phyloP scores from a whole-genome alignment of 257 asterid species.

The Jaltomata sinuosa region DNA sequence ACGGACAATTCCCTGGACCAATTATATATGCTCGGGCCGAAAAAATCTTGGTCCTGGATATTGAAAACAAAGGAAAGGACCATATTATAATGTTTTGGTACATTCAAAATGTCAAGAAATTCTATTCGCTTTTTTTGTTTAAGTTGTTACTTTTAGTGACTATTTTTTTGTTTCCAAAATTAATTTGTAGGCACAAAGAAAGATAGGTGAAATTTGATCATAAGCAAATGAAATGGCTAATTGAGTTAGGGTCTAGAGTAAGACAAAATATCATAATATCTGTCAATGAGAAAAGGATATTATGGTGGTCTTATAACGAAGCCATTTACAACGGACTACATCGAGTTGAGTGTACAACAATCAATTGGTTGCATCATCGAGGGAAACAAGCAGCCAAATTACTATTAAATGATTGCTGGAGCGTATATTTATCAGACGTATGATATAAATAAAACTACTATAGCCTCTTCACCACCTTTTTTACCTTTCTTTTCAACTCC shows the following conservation, averaged over 20 bases:
- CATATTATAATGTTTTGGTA: not conserved
- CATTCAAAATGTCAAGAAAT: not conserved
- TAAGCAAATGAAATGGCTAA: conserved; percentile 27
- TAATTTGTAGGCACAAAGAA: accelerated
- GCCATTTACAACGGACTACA: not conserved
- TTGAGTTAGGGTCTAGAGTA: conserved; percentile 27
- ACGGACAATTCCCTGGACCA: not conserved
- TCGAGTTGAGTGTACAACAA: not conserved
- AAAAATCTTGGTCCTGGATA: not conserved
- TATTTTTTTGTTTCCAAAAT: too few relatives aligned
- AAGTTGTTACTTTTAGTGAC: not conserved
- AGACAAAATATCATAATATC: conserved; percentile 27
- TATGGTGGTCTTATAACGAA: conserved; percentile 29
- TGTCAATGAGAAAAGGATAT: conserved; percentile 29
- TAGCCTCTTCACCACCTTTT: too few relatives aligned
- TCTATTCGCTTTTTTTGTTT: not conserved
- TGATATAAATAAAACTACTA: too few relatives aligned
- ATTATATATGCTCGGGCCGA: not conserved
- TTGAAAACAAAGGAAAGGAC: not conserved
- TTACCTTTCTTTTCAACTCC: too few relatives aligned
- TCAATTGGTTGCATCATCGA: not conserved
- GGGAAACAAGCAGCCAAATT: not conserved
- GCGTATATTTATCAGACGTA: not conserved
- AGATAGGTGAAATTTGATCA: not conserved
- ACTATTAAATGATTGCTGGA: not conserved